Evolutionary conservation across 164 flowering plant species (phyloP).

Genomic region (Aristolochia contorta): DNA sequence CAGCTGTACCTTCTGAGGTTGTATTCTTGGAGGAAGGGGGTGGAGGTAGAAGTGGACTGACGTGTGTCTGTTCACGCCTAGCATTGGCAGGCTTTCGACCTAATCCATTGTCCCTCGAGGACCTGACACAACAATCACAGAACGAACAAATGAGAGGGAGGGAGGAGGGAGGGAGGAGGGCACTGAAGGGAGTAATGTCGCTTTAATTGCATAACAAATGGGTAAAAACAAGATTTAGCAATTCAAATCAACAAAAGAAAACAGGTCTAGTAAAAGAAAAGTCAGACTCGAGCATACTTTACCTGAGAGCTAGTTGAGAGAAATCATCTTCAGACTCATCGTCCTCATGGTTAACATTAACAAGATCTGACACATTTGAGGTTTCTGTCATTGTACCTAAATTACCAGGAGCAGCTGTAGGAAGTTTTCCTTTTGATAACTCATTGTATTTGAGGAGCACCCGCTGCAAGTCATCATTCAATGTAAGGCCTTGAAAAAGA

Average conservation of each 20-base stretch:
- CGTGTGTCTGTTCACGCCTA: slow-evolving; percentile 21
- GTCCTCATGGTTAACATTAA: slow-evolving; percentile 74
- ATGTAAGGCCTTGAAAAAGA: slow-evolving; percentile 65
- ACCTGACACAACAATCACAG: slow-evolving; percentile 28
- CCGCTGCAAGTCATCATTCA: slow-evolving; percentile 85
- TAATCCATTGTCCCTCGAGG: slow-evolving; percentile 41
- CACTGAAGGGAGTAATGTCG: too few relatives aligned
- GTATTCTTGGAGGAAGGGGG: slow-evolving; percentile 61
- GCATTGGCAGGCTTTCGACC: slow-evolving; percentile 27
- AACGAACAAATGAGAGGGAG: too few relatives aligned
- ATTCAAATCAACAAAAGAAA: not conserved
- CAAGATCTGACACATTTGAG: slow-evolving; percentile 38
- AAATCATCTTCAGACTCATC: slow-evolving; percentile 92
- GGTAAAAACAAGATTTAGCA: not conserved
- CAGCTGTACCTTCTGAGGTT: slow-evolving; percentile 20
- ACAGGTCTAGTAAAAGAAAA: not conserved
- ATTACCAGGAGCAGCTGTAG: slow-evolving; percentile 10
- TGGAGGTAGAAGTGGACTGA: slow-evolving; percentile 68
- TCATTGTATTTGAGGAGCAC: slow-evolving; percentile 69
- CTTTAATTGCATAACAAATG: not conserved
- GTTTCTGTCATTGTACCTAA: slow-evolving; percentile 12
- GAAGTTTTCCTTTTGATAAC: slow-evolving; percentile 44
- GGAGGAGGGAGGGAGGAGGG: too few relatives aligned
- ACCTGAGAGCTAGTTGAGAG: slow-evolving; percentile 81
- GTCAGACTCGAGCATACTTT: not conserved